These are phyloP conservation scores for Syncephalastrum sp. DNA, from an alignment of 371 early-diverging fungal genomes.

Conservation along the genomic window DNA sequence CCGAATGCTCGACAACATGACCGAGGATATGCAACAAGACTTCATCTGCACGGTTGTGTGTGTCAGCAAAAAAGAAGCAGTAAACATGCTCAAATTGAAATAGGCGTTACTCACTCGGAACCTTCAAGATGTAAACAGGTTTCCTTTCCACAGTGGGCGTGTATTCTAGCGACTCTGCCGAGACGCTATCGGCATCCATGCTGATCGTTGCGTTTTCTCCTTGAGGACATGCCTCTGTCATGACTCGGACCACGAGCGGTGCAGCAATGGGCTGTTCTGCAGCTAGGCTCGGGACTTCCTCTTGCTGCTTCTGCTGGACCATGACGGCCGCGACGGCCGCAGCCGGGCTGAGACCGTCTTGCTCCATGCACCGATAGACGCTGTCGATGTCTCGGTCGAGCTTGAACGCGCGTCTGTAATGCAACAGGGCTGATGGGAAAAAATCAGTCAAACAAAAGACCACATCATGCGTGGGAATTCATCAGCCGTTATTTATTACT, in stretches of 20 bases:
- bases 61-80: conserved; percentile 1
- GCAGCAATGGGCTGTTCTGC: no score
- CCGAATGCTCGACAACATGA: conserved; percentile 31
- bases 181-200: neutral
- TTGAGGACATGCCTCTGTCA: neutral
- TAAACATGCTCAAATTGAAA: neutral
- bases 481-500: conserved; percentile 1
- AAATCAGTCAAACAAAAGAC: conserved; percentile 7
- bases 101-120: conserved; percentile 15
- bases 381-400: conserved; percentile 33
- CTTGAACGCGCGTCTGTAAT: conserved; percentile 39
- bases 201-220: neutral
- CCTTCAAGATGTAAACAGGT: conserved; percentile 15
- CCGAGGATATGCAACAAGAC: conserved; percentile 25
- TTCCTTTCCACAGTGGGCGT: conserved; percentile 19
- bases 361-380: conserved; percentile 14
- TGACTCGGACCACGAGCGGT: no score
- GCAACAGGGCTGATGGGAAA: conserved; percentile 25
- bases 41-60: conserved; percentile 21
- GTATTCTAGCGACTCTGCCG: conserved; percentile 5
- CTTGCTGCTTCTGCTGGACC: no score
- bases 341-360: conserved; percentile 2
- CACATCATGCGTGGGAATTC: conserved; percentile 1
- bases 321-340: neutral
- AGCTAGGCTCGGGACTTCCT: no score